phyloP scores from a whole-genome alignment of 179 eudicot genomes.

The Silene noctiflora region DNA sequence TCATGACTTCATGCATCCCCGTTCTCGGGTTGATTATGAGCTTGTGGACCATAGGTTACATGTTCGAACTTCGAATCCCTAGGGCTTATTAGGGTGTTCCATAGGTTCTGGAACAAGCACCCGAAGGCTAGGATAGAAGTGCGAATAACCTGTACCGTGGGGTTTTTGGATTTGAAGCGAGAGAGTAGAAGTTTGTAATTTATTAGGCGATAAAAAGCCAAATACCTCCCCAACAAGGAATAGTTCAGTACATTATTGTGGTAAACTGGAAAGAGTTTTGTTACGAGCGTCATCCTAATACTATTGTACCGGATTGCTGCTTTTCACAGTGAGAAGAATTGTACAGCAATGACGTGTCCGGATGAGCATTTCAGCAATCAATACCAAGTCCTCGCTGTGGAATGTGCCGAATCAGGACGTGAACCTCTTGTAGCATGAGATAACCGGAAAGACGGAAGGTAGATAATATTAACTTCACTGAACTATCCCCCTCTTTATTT shows the following conservation, averaged over 20 bases:
- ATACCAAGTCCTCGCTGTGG: constrained; percentile 16
- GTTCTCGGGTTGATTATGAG: background rate
- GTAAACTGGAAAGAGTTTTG: background rate
- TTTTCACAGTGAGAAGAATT: constrained; percentile 19
- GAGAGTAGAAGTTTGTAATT: too few species aligned
- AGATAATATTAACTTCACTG: background rate
- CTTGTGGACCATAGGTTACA: background rate
- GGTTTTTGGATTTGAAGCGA: too few species aligned
- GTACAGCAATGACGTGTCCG: background rate
- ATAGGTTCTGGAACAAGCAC: background rate
- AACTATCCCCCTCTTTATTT: too few species aligned
- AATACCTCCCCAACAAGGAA: background rate
- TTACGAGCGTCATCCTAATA: background rate
- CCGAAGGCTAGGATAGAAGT: background rate
- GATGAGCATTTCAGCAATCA: constrained; percentile 9
- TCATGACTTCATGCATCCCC: background rate
- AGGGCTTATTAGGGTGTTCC: background rate
- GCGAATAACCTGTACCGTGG: background rate
- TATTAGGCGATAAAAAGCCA: too few species aligned
- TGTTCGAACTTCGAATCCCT: background rate
- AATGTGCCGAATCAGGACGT: constrained; percentile 11
- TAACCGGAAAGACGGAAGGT: background rate
- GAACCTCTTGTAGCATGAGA: constrained; percentile 18
- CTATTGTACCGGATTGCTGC: background rate
- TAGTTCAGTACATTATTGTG: too few species aligned